Conservation (phyloP, 441 rosid species). For the Melastoma candidum region DNA sequence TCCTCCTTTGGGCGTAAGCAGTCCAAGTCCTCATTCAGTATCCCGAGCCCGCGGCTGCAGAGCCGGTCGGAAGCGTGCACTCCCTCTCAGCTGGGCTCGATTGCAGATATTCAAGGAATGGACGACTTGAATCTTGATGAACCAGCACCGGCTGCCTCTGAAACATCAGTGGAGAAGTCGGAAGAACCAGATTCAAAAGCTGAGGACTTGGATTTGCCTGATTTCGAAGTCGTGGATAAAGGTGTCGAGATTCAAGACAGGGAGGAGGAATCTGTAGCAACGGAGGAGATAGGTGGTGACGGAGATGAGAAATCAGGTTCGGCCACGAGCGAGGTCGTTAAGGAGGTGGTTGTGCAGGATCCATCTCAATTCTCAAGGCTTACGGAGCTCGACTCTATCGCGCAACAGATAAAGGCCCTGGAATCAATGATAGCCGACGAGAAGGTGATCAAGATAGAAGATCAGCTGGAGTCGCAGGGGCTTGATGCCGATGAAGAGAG, state of each 20-base stretch:
- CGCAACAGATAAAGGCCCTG: constrained; percentile 82
- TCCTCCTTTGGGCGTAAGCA: constrained; percentile 48
- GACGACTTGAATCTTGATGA: constrained; percentile 87
- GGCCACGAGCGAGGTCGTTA: constrained; percentile 45
- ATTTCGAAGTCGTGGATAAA: constrained; percentile 79
- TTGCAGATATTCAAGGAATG: constrained; percentile 55
- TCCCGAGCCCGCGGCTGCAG: constrained; percentile 71
- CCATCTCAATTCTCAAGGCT: constrained; percentile 45
- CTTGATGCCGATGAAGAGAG: constrained; percentile 79
- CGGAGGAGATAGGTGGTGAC: constrained; percentile 8
- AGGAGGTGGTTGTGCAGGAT: constrained; percentile 54
- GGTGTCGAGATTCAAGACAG: constrained; percentile 76
- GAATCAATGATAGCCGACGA: constrained; percentile 70
- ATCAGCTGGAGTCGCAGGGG: constrained; percentile 43
- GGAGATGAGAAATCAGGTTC: constrained; percentile 19
- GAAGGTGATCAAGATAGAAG: constrained; percentile 23
- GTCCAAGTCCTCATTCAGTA: constrained; percentile 75
- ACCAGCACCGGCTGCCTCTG: constrained; percentile 31
- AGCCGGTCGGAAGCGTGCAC: constrained; percentile 61
- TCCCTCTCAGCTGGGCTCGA: constrained; percentile 28
- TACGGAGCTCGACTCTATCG: constrained; percentile 72
- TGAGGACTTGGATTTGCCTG: constrained; percentile 62
- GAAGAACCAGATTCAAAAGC: constrained; percentile 33
- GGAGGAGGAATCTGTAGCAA: constrained; percentile 36
- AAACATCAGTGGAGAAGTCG: constrained; percentile 22